Conservation (phyloP, 345 rosid genomes). For the Rhodamnia argentea region DNA sequence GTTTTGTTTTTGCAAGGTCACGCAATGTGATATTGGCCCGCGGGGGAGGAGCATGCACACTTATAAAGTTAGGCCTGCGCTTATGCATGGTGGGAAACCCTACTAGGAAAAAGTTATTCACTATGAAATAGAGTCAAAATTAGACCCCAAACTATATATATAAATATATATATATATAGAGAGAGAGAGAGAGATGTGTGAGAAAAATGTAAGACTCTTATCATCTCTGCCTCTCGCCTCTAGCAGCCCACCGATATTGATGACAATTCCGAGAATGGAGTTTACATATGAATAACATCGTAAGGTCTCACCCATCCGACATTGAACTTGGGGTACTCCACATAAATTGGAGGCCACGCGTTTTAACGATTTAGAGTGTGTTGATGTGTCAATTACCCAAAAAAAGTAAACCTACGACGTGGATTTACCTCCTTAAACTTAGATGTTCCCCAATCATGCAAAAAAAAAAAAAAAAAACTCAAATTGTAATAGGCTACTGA, state of each 20-base stretch:
- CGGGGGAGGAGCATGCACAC: not conserved
- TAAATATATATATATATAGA: too few relatives aligned
- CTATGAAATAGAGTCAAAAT: not conserved
- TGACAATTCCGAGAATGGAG: not conserved
- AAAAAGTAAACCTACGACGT: not conserved
- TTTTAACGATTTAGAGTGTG: not conserved
- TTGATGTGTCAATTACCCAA: not conserved
- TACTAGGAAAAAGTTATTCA: not conserved
- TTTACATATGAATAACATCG: not conserved
- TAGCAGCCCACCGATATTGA: not conserved
- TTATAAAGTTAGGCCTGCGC: not conserved
- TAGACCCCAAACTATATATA: too few relatives aligned
- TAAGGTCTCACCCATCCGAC: not conserved
- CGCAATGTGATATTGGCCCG: slow-evolving; percentile 1
- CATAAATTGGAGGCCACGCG: not conserved
- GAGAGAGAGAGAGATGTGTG: not conserved
- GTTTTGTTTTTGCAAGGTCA: slow-evolving; percentile 19
- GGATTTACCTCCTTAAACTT: not conserved
- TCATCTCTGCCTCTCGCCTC: not conserved
- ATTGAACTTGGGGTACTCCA: not conserved
- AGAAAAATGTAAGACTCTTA: not conserved
- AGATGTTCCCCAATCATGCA: not conserved
- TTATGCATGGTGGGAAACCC: not conserved
- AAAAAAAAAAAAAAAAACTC: not conserved
- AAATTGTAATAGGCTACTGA: not conserved